A percentile compares a stretch with the other conserved stretches of the same genome.
Conservation (phyloP, 2,329 filamentous ascomycete genomes). For the Trematosphaeria pertusa region DNA sequence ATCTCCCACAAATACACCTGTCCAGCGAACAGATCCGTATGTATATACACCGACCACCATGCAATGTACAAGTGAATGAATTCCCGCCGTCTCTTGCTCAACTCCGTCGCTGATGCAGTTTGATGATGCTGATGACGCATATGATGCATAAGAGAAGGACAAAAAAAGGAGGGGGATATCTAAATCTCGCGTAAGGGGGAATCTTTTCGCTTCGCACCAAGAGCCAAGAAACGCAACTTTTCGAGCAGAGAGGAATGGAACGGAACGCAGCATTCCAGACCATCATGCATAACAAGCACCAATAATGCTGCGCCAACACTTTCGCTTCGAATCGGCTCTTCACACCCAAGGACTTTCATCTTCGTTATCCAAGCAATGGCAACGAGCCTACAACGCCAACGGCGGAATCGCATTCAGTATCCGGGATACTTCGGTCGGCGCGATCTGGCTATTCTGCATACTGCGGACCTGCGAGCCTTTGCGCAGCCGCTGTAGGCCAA, state of each 20-base stretch:
- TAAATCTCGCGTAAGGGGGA: background rate
- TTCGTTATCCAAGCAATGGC: too few species aligned
- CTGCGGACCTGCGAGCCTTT: constrained; percentile 63
- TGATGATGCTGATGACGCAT: too few species aligned
- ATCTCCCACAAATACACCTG: background rate
- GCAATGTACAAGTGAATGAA: background rate
- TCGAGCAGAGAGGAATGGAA: background rate
- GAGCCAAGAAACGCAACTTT: background rate
- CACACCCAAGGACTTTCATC: background rate
- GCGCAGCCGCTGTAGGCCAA: constrained; percentile 63
- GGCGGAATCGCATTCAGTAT: constrained; percentile 45
- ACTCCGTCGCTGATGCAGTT: constrained; percentile 41
- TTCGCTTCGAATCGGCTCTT: background rate
- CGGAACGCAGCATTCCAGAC: constrained; percentile 1
- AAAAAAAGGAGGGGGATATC: background rate
- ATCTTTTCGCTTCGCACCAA: constrained; percentile 5
- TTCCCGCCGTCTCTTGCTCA: background rate
- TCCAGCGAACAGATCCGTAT: background rate
- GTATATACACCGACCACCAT: constrained; percentile 8
- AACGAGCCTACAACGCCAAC: too few species aligned
- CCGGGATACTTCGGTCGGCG: constrained; percentile 51
- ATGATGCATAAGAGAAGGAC: too few species aligned
- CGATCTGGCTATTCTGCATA: constrained; percentile 61
- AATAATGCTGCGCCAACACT: too few species aligned
- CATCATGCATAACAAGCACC: too few species aligned